These are phyloP conservation scores for Prunella vulgaris DNA, from an alignment of 257 asterid genomes.

Conservation along the genomic window DNA sequence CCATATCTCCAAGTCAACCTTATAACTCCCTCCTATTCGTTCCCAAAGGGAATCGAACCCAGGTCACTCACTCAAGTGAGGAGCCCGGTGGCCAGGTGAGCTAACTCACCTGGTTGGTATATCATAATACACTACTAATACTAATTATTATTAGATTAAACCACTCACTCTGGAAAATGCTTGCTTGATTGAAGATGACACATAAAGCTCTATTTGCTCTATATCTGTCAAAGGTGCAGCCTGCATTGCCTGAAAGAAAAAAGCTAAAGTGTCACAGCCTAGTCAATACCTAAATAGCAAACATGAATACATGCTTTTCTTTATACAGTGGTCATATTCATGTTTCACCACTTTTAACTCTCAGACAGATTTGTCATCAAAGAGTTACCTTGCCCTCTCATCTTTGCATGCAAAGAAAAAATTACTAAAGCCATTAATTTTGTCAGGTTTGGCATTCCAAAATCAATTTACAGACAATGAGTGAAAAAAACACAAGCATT, in stretches of 20 bases:
- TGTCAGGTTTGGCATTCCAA: background rate
- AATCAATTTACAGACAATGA: slow-evolving; percentile 8
- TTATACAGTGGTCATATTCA: background rate
- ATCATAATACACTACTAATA: too few species aligned
- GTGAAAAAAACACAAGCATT: slow-evolving; percentile 6
- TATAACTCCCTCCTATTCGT: too few species aligned
- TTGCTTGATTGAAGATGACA: slow-evolving; percentile 71
- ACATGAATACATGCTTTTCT: slow-evolving; percentile 1
- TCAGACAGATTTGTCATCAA: background rate
- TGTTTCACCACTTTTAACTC: background rate
- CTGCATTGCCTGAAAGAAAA: slow-evolving; percentile 62
- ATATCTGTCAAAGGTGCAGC: slow-evolving; percentile 49
- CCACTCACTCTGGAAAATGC: slow-evolving; percentile 76
- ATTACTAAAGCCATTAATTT: background rate
- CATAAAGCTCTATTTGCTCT: slow-evolving; percentile 86
- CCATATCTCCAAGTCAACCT: too few species aligned
- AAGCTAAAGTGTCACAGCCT: slow-evolving; percentile 16
- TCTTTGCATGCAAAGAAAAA: slow-evolving; percentile 4
- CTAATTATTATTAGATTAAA: slow-evolving; percentile 20
- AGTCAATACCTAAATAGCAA: background rate
- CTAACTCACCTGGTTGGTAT: too few species aligned
- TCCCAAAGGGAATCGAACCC: too few species aligned
- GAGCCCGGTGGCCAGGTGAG: too few species aligned
- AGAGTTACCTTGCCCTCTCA: background rate
- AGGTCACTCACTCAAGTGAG: too few species aligned